A percentile compares a stretch with the other conserved stretches of the same genome.
These are phyloP conservation scores for Solioccasus polychromus DNA, from an alignment of 768 basidiomycete species.

Conservation along the genomic window DNA sequence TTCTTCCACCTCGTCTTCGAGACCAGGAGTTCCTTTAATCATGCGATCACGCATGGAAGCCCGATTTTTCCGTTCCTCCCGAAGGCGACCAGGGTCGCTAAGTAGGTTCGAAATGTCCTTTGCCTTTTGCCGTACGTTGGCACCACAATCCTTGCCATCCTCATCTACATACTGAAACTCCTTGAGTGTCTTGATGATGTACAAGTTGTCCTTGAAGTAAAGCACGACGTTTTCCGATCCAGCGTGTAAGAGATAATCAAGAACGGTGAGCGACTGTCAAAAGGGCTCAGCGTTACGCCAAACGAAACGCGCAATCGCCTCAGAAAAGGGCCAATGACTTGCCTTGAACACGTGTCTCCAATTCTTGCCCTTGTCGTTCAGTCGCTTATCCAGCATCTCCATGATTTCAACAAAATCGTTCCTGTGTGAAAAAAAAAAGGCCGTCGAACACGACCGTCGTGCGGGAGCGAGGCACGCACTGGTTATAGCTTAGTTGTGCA, in stretches of 20 bases:
- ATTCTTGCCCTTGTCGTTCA: conserved; percentile 99
- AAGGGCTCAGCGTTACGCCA: no score
- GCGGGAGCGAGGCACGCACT: conserved; percentile 50
- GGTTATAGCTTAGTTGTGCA: conserved; percentile 94
- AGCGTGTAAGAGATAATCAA: conserved; percentile 94
- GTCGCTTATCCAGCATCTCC: conserved; percentile 98
- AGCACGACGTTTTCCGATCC: conserved; percentile 98
- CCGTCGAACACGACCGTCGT: not conserved
- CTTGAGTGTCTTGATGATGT: conserved; percentile 97
- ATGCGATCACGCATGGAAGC: conserved; percentile 95
- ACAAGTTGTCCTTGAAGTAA: conserved; percentile 96
- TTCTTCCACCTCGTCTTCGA: conserved; percentile 32
- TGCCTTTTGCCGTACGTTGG: conserved; percentile 96
- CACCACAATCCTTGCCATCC: conserved; percentile 93
- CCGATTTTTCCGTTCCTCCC: conserved; percentile 78
- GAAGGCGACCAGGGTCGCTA: conserved; percentile 78
- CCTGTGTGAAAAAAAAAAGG: conserved; percentile 34
- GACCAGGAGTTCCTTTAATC: conserved; percentile 56
- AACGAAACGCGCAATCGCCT: not conserved
- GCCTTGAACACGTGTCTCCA: conserved; percentile 99
- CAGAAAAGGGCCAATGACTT: conserved; percentile 15
- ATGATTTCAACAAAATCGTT: conserved; percentile 99
- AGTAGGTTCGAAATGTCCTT: conserved; percentile 97
- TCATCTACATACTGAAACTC: conserved; percentile 98
- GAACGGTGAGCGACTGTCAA: conserved; percentile 82